Evolutionary conservation across 139 green algal genomes (phyloP).

Genomic region (Tetratostichococcus sp.): DNA sequence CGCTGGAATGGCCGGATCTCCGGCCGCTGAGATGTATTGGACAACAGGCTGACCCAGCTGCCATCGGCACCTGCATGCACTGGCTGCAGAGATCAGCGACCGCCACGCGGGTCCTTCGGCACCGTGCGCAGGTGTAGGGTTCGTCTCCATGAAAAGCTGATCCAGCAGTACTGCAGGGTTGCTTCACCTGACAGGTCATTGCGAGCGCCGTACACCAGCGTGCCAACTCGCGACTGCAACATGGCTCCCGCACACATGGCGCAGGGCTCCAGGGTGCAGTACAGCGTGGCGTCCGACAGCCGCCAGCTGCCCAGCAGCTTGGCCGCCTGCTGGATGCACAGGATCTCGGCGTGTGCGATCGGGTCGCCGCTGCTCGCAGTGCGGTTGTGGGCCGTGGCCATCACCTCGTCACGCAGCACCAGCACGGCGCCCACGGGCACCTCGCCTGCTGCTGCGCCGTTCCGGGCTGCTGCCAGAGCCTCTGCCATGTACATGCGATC

Average conservation of each 20-base stretch:
- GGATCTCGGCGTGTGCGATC: slow-evolving; percentile 84
- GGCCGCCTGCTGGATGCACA: slow-evolving; percentile 48
- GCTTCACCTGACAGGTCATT: slow-evolving; percentile 69
- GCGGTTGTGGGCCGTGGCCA: slow-evolving; percentile 60
- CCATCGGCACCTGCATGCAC: slow-evolving; percentile 65
- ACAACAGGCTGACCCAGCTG: slow-evolving; percentile 78
- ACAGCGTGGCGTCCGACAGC: slow-evolving; percentile 75
- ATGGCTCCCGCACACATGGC: slow-evolving; percentile 93
- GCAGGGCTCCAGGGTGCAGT: slow-evolving; percentile 92
- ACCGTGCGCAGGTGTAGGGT: too few species aligned
- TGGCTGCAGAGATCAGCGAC: too few species aligned
- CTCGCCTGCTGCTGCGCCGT: slow-evolving; percentile 46
- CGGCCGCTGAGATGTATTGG: background rate
- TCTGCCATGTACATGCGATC: background rate
- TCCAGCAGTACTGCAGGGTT: too few species aligned
- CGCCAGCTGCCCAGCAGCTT: slow-evolving; percentile 49
- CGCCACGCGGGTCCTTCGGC: too few species aligned
- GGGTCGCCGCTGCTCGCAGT: slow-evolving; percentile 51
- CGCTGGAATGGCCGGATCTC: background rate
- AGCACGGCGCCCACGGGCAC: slow-evolving; percentile 83
- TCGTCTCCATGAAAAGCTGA: too few species aligned
- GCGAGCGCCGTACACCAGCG: slow-evolving; percentile 81
- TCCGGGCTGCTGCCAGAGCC: background rate
- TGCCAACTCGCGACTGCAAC: slow-evolving; percentile 69
- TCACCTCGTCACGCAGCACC: slow-evolving; percentile 35